Evolutionary conservation across 176 grass and related monocot genomes (phyloP), one percentile per base, ranked within the genome.

Genomic region (Oropetium thomaeum): DNA sequence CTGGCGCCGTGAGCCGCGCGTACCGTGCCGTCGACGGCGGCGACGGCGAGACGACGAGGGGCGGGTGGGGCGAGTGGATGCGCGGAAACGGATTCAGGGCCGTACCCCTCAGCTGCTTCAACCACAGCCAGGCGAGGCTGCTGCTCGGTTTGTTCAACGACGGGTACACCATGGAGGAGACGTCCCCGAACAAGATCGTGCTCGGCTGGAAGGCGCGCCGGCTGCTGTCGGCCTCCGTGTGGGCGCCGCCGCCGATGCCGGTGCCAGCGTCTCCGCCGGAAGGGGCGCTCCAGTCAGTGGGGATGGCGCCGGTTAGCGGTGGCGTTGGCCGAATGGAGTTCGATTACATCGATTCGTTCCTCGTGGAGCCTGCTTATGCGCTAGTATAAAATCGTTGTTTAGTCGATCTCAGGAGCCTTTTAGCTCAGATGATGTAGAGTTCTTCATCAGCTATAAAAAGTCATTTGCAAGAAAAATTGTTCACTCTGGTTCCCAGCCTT

Each of bases 41-140:
- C 54, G 48, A 62, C 19, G 60, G 49, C 19, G 75, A 72, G 7
- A 74, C 16, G 13, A 69, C n/a, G 19, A 76, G 65, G 4, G 65
- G 60, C 23, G 79, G 82, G 66, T 92, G 86, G 90, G 82, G 79
- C 10, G 71, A 83, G 65, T 92, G 90, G 90, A 88, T 92, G 90
- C 63, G 62, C 62, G 79, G 65, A 28, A 83, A 40, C 65, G 86
- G 86, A 20, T 92, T 83, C 59, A 44, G 57, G 22, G 33, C 65
- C 59, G 79, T 89, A n/a, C 69, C 62, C 1, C 87, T 92, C 34
- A 92, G 90, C 60, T 89, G 86, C 79, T 92, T 92, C 79, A 92
- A 92, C 78, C 90, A 89, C 80, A 80, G 83, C 83, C 90, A 92
- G 83, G 90, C 90, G 3, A 82, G 80, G 79, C 63, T 92, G 66